A percentile compares a stretch with the other conserved stretches of the same genome.
phyloP scores from a whole-genome alignment of 768 basidiomycete genomes.

The Holtermannia corniformis region DNA sequence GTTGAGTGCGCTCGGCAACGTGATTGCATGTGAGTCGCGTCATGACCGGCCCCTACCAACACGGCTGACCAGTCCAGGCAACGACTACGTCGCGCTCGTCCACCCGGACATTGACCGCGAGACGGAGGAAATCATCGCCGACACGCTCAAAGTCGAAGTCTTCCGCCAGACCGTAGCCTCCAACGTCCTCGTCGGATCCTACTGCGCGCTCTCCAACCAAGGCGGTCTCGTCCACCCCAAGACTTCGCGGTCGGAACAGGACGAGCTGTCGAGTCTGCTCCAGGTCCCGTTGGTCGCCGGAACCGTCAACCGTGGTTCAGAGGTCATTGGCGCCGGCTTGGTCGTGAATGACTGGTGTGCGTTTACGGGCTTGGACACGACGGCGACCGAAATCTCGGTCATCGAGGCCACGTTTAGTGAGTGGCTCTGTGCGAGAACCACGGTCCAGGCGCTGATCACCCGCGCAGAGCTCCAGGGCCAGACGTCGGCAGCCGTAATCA shows the following conservation, averaged over 20 bases:
- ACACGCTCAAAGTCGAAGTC: conserved; percentile 97
- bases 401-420: conserved; percentile 95
- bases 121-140: conserved; percentile 99
- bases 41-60: no score
- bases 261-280: conserved; percentile 84
- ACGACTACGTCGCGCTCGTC: conserved; percentile 97
- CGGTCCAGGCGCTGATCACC: background rate
- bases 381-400: conserved; percentile 97
- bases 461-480: conserved; percentile 74
- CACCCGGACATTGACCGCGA: conserved; percentile 97
- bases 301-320: conserved; percentile 95
- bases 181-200: conserved; percentile 93
- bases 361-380: conserved; percentile 97
- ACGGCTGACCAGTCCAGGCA: conserved; percentile 46
- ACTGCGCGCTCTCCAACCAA: conserved; percentile 90
- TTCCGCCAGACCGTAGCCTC: conserved; percentile 95
- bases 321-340: conserved; percentile 92
- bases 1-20: conserved; percentile 91
- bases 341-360: conserved; percentile 99
- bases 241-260: conserved; percentile 93
- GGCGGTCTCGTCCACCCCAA: conserved; percentile 97
- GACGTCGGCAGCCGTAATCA: conserved; percentile 68
- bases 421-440: conserved; percentile 38
- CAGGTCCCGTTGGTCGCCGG: conserved; percentile 95
- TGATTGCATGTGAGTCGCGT: conserved; percentile 65